Percentiles rank a stretch among this genome's conserved stretches.
Conservation (phyloP, 768 basidiomycete genomes). For the Naganishia onofrii region DNA sequence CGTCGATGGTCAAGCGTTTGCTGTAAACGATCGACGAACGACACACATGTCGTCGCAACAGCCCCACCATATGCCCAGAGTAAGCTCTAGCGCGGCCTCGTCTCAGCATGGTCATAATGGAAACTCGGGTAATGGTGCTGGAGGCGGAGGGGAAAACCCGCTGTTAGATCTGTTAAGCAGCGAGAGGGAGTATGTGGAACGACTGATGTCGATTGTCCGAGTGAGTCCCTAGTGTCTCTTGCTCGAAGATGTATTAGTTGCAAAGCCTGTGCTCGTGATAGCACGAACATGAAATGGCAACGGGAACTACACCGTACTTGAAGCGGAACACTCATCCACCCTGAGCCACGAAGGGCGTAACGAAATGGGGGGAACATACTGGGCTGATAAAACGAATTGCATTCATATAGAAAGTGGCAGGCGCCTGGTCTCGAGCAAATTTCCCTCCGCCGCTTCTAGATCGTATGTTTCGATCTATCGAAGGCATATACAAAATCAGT, state of each 20-base stretch:
- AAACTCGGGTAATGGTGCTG: neutral
- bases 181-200: constrained; percentile 86
- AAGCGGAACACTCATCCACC: neutral
- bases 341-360: no score
- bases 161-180: constrained; percentile 89
- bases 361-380: neutral
- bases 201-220: constrained; percentile 82
- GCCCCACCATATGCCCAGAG: neutral
- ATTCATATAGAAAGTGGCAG: constrained; percentile 76
- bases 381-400: no score
- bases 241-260: neutral
- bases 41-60: neutral
- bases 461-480: constrained; percentile 88
- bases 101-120: neutral
- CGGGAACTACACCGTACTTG: neutral
- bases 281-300: neutral
- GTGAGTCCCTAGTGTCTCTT: constrained; percentile 57
- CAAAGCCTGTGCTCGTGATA: no score
- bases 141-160: constrained; percentile 59
- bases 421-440: constrained; percentile 95
- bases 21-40: neutral
- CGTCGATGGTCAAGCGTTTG: neutral
- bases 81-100: neutral
- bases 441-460: constrained; percentile 90
- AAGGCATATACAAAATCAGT: constrained; percentile 88